A percentile compares a stretch with the other conserved stretches of the same genome.
These are phyloP conservation scores for Aspergillus floridensis DNA, from an alignment of 2,329 filamentous ascomycete species.

Conservation along the genomic window DNA sequence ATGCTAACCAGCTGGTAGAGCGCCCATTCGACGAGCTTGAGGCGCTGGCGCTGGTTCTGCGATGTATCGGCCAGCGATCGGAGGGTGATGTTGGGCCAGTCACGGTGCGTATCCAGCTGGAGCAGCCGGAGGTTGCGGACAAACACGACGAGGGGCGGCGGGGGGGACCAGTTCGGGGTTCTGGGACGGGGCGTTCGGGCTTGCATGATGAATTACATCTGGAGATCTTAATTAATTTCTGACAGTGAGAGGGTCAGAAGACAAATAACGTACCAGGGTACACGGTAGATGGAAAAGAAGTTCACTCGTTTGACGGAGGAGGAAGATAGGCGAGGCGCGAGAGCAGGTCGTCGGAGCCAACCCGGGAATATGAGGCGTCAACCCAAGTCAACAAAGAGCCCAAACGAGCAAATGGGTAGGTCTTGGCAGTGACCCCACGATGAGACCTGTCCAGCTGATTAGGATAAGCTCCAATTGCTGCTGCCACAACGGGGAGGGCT, in stretches of 20 bases:
- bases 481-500: background rate
- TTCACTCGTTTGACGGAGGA: no score
- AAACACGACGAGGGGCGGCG: conserved; percentile 64
- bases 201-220: conserved; percentile 30
- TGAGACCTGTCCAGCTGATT: background rate
- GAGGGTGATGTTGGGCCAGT: conserved; percentile 75
- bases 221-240: background rate
- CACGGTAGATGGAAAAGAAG: background rate
- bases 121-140: conserved; percentile 81
- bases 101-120: conserved; percentile 69
- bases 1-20: conserved; percentile 82
- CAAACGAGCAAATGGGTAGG: background rate
- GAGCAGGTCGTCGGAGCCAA: background rate
- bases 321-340: background rate
- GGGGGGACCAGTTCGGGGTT: conserved; percentile 38
- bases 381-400: background rate
- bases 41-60: conserved; percentile 76
- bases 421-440: background rate
- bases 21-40: conserved; percentile 83
- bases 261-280: background rate
- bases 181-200: conserved; percentile 32
- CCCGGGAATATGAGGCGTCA: background rate
- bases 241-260: background rate
- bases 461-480: background rate
- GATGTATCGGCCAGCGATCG: conserved; percentile 68